Conservation (phyloP, 768 basidiomycete species). For the Pulveroboletus sp. region DNA sequence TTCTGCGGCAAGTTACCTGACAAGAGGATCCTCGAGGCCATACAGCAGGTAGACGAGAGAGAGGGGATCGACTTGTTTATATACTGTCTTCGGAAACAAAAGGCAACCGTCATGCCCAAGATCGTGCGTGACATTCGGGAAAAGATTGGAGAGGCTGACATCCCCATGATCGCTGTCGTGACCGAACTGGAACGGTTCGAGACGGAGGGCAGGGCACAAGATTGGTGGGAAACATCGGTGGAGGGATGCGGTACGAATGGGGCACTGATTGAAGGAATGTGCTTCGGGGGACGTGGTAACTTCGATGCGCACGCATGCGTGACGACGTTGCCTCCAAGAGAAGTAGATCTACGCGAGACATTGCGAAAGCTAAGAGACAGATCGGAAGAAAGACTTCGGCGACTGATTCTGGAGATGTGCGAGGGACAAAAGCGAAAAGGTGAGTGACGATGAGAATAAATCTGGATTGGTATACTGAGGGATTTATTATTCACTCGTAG, state of each 20-base stretch:
- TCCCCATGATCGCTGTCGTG: constrained; percentile 25
- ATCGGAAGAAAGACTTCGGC: constrained; percentile 12
- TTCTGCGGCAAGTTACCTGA: constrained; percentile 11
- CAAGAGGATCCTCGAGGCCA: constrained; percentile 10
- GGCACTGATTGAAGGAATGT: constrained; percentile 20
- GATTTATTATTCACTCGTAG: constrained; percentile 2
- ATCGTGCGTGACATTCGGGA: constrained; percentile 7
- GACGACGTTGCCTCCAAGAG: constrained; percentile 27
- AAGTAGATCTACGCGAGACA: constrained; percentile 7
- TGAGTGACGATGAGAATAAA: not conserved
- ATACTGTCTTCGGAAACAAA: constrained; percentile 24
- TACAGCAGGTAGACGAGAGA: constrained; percentile 12
- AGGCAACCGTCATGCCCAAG: constrained; percentile 11
- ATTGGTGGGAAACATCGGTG: constrained; percentile 25
- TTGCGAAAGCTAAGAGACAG: constrained; percentile 20
- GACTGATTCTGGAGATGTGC: constrained; percentile 17
- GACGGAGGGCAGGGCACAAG: constrained; percentile 22
- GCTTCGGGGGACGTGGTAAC: constrained; percentile 16
- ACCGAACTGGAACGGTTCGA: constrained; percentile 24
- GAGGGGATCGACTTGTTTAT: constrained; percentile 23
- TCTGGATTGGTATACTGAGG: not conserved
- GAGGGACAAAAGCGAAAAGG: constrained; percentile 7
- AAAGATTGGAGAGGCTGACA: not conserved
- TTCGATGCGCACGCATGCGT: constrained; percentile 39
- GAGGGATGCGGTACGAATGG: constrained; percentile 25